Percentiles rank a stretch among this genome's conserved stretches.
phyloP scores from a whole-genome alignment of 768 basidiomycete species.

The Imleria badia region DNA sequence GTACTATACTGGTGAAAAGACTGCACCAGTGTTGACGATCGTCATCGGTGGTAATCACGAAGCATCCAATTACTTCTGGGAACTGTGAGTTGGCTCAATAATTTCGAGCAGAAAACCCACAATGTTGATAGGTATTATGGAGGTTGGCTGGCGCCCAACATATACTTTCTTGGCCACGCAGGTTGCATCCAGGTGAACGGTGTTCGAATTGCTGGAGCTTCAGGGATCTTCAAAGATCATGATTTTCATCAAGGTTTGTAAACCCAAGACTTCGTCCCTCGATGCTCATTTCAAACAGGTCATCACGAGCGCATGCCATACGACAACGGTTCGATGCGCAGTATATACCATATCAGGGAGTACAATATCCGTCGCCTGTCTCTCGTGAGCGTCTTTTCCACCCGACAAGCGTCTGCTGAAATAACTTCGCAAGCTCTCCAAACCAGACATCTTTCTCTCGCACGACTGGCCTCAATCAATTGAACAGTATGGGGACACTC shows the following conservation, averaged over 20 bases:
- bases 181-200: constrained; percentile 89
- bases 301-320: constrained; percentile 85
- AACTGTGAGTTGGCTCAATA: constrained; percentile 60
- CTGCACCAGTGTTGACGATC: constrained; percentile 85
- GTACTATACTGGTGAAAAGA: constrained; percentile 83
- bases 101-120: background rate
- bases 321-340: constrained; percentile 65
- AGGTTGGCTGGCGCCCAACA: constrained; percentile 95
- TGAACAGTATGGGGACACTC: constrained; percentile 74
- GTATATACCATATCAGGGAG: constrained; percentile 89
- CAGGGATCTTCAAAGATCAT: constrained; percentile 83
- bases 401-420: background rate
- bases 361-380: constrained; percentile 80
- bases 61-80: constrained; percentile 95
- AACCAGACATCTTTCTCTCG: constrained; percentile 79
- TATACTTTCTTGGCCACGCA: constrained; percentile 93
- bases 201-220: constrained; percentile 83
- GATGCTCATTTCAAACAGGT: constrained; percentile 42
- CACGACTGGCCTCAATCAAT: constrained; percentile 96
- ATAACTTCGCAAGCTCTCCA: constrained; percentile 44
- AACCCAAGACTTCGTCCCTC: background rate
- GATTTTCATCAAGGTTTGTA: constrained; percentile 68
- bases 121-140: constrained; percentile 74
- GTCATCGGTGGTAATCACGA: constrained; percentile 99
- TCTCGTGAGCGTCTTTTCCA: constrained; percentile 44